Evolutionary conservation across 1,284 basidiomycete species (phyloP), one percentile per base, ranked within the genome.

Genomic region (Boletus mariae): DNA sequence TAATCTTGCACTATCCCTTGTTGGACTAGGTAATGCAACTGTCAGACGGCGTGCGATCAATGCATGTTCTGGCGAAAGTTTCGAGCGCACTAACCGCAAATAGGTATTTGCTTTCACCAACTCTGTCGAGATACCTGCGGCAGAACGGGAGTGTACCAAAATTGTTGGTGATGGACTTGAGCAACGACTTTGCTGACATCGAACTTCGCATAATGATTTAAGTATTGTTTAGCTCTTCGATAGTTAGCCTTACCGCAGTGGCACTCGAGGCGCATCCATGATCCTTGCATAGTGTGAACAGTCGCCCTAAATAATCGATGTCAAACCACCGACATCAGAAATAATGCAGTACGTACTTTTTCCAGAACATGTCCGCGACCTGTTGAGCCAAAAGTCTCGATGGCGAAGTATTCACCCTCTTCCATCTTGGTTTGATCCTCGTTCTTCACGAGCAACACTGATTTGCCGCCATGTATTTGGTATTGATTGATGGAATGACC

Each of bases 361-460:
- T 99, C 96, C 12, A 92, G 79, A n/a, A 98, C 93, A 44, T 86
- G 80, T 4, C 96, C 97, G 41, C 90, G 80, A n/a, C 97, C 97
- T 0, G 96, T 99, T 25, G 90, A 92, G 23, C 97, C 97, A 72
- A 99, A 99, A 0, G 97, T 99, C 73, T 99, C 97, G 58, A 99
- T 98, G 13, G 97, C 97, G 70, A 94, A 99, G 71, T 98, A 97
- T 68, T 99, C 97, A 35, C 94, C 96, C 73, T 99, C 97, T 70
- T 99, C 97, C 97, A 99, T 99, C 75, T 93, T 97, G 20, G 90
- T 93, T 64, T 85, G 82, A 70, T 96, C 92, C 51, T 85, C 80
- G 57, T 91, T 93, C 72, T 90, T 92, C 42, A 98, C 92, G 52
- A 98, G 84, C 43, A 92, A 81, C 0, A 99, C 88, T 0, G 89